Conservation (phyloP, 2,329 filamentous ascomycete species). For the Pestalotiopsis sp. region DNA sequence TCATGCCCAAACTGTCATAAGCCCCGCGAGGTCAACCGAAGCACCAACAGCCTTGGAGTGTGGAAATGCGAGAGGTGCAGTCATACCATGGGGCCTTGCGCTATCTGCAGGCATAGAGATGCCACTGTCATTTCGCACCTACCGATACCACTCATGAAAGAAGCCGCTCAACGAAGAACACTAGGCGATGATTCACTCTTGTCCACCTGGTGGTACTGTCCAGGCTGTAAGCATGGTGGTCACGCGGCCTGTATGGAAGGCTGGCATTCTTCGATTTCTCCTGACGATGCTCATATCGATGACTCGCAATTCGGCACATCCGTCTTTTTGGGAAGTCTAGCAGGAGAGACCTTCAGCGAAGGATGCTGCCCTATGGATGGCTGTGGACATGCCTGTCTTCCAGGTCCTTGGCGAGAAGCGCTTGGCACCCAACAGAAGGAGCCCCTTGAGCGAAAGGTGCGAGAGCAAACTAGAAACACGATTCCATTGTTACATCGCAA, state of each 20-base stretch:
- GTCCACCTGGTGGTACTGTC: slow-evolving; percentile 65
- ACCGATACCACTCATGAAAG: slow-evolving; percentile 23
- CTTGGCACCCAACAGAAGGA: slow-evolving; percentile 46
- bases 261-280: slow-evolving; percentile 53
- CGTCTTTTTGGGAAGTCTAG: slow-evolving; percentile 23
- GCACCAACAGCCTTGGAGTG: slow-evolving; percentile 44
- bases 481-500: slow-evolving; percentile 14
- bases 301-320: slow-evolving; percentile 17
- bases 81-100: slow-evolving; percentile 56
- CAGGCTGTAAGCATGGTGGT: slow-evolving; percentile 64
- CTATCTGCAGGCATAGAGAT: slow-evolving; percentile 60
- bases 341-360: slow-evolving; percentile 45
- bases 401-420: slow-evolving; percentile 57
- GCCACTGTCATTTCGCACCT: slow-evolving; percentile 39
- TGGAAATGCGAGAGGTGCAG: slow-evolving; percentile 62
- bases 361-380: slow-evolving; percentile 68
- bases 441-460: slow-evolving; percentile 52
- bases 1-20: slow-evolving; percentile 60
- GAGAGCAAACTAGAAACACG: slow-evolving; percentile 40
- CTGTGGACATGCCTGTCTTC: slow-evolving; percentile 65
- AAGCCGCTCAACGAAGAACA: slow-evolving; percentile 19
- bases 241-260: slow-evolving; percentile 61
- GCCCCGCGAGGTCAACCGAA: slow-evolving; percentile 54
- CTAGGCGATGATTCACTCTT: slow-evolving; percentile 31
- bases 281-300: slow-evolving; percentile 10